Conservation (phyloP, 805 yeast species). For the Blastobotrys muscicola region DNA sequence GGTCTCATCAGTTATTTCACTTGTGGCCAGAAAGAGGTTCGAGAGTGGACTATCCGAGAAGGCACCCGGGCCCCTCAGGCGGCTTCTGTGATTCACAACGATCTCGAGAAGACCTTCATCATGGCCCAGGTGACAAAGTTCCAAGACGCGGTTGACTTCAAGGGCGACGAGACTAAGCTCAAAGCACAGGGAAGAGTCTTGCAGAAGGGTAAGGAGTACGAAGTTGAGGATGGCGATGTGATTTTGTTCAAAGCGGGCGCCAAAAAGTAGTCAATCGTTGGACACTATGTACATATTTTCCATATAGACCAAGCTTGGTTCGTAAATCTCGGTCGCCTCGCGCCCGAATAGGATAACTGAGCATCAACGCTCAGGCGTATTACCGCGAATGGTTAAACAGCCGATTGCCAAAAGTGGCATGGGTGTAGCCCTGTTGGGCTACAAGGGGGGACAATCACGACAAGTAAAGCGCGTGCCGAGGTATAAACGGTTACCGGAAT, state of each 20-base stretch:
- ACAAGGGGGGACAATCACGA: too few relatives aligned
- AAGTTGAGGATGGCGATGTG: conserved; percentile 79
- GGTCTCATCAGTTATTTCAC: conserved; percentile 77
- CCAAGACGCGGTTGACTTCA: conserved; percentile 42
- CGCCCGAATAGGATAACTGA: too few relatives aligned
- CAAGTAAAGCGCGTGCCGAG: too few relatives aligned
- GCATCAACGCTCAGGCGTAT: too few relatives aligned
- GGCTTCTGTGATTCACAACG: conserved; percentile 85
- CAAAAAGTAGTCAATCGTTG: not conserved
- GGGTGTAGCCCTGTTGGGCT: too few relatives aligned
- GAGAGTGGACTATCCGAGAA: conserved; percentile 80
- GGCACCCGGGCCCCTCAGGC: conserved; percentile 80
- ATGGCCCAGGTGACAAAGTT: conserved; percentile 67
- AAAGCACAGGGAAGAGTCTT: conserved; percentile 50
- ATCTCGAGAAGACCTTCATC: conserved; percentile 70
- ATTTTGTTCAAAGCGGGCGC: conserved; percentile 46
- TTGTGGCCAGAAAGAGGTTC: conserved; percentile 74
- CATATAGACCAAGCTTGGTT: too few relatives aligned
- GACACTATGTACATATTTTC: not conserved
- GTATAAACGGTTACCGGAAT: too few relatives aligned
- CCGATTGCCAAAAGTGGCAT: too few relatives aligned
- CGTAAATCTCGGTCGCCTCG: too few relatives aligned
- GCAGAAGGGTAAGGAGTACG: conserved; percentile 68
- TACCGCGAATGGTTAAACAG: too few relatives aligned
- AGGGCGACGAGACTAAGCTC: conserved; percentile 44